These are phyloP conservation scores for Aspergillus sp. DNA, from an alignment of 2,329 filamentous ascomycete species.

Conservation along the genomic window DNA sequence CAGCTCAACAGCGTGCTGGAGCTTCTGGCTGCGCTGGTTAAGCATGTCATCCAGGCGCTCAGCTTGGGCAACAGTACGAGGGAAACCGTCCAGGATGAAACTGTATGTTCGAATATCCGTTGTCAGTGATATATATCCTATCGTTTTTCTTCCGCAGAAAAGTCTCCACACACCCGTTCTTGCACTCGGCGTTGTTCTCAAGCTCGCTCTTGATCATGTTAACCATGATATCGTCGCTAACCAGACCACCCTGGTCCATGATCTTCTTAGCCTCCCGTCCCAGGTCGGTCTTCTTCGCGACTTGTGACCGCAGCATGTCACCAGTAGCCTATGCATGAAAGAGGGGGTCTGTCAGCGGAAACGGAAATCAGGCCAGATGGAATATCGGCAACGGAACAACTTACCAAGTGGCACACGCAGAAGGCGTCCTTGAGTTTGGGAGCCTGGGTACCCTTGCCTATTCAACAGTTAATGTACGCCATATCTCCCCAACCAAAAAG, in stretches of 20 bases:
- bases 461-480: slow-evolving; percentile 7
- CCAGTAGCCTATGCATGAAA: slow-evolving; percentile 67
- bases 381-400: slow-evolving; percentile 23
- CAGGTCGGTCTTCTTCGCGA: slow-evolving; percentile 91
- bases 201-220: slow-evolving; percentile 99
- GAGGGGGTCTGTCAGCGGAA: background rate
- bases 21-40: slow-evolving; percentile 64
- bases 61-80: slow-evolving; percentile 90
- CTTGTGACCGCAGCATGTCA: slow-evolving; percentile 98
- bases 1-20: slow-evolving; percentile 93
- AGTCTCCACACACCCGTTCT: slow-evolving; percentile 66
- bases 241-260: slow-evolving; percentile 96
- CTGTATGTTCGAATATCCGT: slow-evolving; percentile 42
- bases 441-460: slow-evolving; percentile 98
- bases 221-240: slow-evolving; percentile 98
- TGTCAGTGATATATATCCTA: slow-evolving; percentile 5
- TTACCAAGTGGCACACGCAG: slow-evolving; percentile 91
- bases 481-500: background rate
- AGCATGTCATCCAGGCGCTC: slow-evolving; percentile 95
- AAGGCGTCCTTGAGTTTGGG: slow-evolving; percentile 98
- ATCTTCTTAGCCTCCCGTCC: slow-evolving; percentile 99
- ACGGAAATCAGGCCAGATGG: background rate
- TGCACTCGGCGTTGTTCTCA: slow-evolving; percentile 88
- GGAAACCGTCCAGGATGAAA: slow-evolving; percentile 98
- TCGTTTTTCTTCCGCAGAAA: background rate